Conservation (phyloP, 2,329 filamentous ascomycete genomes). For the Aureobasidium vineae region DNA sequence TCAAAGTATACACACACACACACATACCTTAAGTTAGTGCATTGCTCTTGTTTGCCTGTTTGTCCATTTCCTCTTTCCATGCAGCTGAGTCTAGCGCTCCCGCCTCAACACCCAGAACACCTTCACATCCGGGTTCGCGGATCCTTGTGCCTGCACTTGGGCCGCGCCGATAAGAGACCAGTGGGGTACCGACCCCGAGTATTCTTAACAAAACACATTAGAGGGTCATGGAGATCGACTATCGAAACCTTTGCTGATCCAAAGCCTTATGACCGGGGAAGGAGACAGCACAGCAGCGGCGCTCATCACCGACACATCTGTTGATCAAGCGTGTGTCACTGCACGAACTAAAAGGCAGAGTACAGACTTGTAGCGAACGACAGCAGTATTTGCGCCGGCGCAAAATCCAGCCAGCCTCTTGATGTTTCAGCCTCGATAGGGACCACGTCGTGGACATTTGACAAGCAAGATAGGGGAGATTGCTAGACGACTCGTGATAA, state of each 20-base stretch:
- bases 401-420: background rate
- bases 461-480: conserved; percentile 21
- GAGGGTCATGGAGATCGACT: background rate
- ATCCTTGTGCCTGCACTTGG: conserved; percentile 9
- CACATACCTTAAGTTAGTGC: too few relatives aligned
- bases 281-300: background rate
- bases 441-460: background rate
- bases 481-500: conserved; percentile 13
- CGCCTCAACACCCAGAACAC: background rate
- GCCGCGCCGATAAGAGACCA: background rate
- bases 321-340: background rate
- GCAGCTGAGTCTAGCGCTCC: conserved; percentile 13
- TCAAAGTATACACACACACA: background rate
- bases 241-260: conserved; percentile 3
- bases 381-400: conserved; percentile 2
- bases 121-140: conserved; percentile 16
- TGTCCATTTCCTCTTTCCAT: conserved; percentile 1
- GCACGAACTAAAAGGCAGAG: background rate
- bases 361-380: background rate
- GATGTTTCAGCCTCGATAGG: background rate
- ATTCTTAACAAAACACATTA: background rate
- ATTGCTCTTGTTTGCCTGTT: background rate
- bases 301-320: background rate
- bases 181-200: background rate
- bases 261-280: background rate